These are phyloP conservation scores for Nicotiana obtusifolia DNA, from an alignment of 257 asterid species.

Conservation along the genomic window DNA sequence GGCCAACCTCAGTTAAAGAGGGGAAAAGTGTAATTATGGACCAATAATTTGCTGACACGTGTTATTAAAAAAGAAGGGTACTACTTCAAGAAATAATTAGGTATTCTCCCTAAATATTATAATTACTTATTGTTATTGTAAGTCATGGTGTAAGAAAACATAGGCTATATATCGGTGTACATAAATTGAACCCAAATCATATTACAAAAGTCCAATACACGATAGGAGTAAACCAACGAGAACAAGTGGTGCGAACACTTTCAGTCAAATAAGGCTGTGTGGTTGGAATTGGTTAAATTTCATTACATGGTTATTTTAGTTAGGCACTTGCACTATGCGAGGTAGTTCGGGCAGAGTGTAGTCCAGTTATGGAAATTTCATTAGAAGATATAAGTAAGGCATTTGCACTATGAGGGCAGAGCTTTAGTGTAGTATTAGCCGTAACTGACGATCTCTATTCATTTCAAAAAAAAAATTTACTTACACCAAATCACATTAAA, in stretches of 20 bases:
- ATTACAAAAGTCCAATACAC: too few species aligned
- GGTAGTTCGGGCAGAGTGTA: slow-evolving; percentile 12
- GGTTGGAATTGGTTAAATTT: slow-evolving; percentile 19
- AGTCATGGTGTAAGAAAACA: too few species aligned
- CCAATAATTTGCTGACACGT: too few species aligned
- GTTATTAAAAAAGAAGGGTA: too few species aligned
- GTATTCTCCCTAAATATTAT: too few species aligned
- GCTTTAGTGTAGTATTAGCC: too few species aligned
- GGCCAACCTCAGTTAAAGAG: too few species aligned
- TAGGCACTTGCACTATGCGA: not conserved
- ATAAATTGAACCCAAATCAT: too few species aligned
- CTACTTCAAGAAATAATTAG: too few species aligned
- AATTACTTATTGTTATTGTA: too few species aligned
- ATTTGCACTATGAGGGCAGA: not conserved
- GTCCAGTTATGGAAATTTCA: not conserved
- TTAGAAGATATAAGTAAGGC: not conserved
- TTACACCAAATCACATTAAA: slow-evolving; percentile 8
- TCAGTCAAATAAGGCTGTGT: slow-evolving; percentile 26
- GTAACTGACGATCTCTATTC: not conserved
- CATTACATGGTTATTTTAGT: not conserved
- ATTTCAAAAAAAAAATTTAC: not conserved
- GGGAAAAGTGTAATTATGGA: too few species aligned
- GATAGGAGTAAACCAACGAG: not conserved
- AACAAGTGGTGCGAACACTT: not conserved
- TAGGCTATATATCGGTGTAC: too few species aligned